phyloP scores from a whole-genome alignment of 2,329 filamentous ascomycete genomes.

The Xylaria multiplex region DNA sequence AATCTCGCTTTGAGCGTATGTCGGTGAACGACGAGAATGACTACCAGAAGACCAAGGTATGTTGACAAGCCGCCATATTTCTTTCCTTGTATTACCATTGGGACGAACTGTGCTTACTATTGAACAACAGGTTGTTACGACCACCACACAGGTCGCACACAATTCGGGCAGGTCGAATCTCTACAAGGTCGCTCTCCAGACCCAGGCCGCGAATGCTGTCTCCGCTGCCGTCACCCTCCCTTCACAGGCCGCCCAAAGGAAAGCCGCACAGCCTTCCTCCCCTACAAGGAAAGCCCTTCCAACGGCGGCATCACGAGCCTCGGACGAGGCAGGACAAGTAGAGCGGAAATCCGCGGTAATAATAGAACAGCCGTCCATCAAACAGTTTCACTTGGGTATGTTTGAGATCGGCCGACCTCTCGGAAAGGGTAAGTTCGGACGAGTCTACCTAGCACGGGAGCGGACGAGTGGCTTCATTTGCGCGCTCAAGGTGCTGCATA shows the following conservation, averaged over 20 bases:
- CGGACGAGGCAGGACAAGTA: slow-evolving; percentile 60
- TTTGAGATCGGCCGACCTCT: slow-evolving; percentile 90
- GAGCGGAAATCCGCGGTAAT: slow-evolving; percentile 64
- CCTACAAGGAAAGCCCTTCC: slow-evolving; percentile 63
- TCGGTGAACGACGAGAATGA: slow-evolving; percentile 91
- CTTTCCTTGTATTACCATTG: background rate
- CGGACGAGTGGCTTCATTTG: slow-evolving; percentile 83
- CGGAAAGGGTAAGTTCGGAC: slow-evolving; percentile 87
- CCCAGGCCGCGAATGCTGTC: slow-evolving; percentile 74
- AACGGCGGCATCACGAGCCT: slow-evolving; percentile 47
- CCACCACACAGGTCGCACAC: slow-evolving; percentile 58
- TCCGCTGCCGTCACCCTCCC: slow-evolving; percentile 71
- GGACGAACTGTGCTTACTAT: slow-evolving; percentile 51
- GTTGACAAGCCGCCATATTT: slow-evolving; percentile 56
- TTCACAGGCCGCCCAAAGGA: slow-evolving; percentile 70
- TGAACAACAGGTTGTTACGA: slow-evolving; percentile 56
- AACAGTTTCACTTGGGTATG: slow-evolving; percentile 88
- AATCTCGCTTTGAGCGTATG: slow-evolving; percentile 89
- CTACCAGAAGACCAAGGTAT: slow-evolving; percentile 76
- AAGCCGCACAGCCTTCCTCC: slow-evolving; percentile 58
- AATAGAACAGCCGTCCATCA: slow-evolving; percentile 66
- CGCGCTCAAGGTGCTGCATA: slow-evolving; percentile 87
- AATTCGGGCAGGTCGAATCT: slow-evolving; percentile 78
- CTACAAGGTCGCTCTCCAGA: slow-evolving; percentile 85
- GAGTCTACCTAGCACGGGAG: slow-evolving; percentile 86